These are phyloP conservation scores for Plasmodium ovale DNA, from an alignment of 169 alveolate species.

Conservation along the genomic window DNA sequence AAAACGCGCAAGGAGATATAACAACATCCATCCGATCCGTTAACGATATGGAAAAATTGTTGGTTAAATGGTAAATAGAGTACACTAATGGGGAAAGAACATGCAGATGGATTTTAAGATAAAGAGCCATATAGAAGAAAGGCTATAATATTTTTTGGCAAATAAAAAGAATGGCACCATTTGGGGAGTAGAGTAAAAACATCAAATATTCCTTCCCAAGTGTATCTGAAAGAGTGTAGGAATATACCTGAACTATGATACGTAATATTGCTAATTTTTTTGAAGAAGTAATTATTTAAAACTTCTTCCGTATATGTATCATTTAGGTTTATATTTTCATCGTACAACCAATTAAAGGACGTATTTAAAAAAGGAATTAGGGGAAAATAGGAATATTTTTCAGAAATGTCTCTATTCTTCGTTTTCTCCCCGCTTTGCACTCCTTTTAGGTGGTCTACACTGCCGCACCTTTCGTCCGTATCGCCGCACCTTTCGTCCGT, in stretches of 20 bases:
- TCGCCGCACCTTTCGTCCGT: not conserved
- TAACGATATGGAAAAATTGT: too few species aligned
- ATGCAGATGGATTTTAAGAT: too few species aligned
- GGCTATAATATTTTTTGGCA: conserved; percentile 3
- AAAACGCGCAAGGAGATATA: too few species aligned
- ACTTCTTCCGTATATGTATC: conserved; percentile 16
- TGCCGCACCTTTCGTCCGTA: conserved; percentile 11
- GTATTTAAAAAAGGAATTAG: conserved; percentile 68
- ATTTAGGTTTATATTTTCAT: conserved; percentile 49
- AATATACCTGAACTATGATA: conserved; percentile 83
- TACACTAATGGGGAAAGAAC: too few species aligned
- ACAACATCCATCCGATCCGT: too few species aligned
- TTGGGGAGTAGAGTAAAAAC: conserved; percentile 75
- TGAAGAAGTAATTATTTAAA: conserved; percentile 52
- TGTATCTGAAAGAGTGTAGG: conserved; percentile 83
- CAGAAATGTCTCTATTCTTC: not conserved
- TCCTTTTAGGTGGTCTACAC: too few species aligned
- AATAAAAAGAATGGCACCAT: conserved; percentile 52
- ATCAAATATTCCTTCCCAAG: conserved; percentile 77
- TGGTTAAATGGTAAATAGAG: too few species aligned
- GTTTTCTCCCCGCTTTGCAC: conserved; percentile 21
- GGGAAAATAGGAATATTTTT: conserved; percentile 63
- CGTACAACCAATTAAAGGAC: conserved; percentile 74
- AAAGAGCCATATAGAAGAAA: conserved; percentile 50
- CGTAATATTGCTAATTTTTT: conserved; percentile 41